These are phyloP conservation scores for Oryza meyeriana DNA, from an alignment of 176 grass and related monocot species.

Conservation along the genomic window DNA sequence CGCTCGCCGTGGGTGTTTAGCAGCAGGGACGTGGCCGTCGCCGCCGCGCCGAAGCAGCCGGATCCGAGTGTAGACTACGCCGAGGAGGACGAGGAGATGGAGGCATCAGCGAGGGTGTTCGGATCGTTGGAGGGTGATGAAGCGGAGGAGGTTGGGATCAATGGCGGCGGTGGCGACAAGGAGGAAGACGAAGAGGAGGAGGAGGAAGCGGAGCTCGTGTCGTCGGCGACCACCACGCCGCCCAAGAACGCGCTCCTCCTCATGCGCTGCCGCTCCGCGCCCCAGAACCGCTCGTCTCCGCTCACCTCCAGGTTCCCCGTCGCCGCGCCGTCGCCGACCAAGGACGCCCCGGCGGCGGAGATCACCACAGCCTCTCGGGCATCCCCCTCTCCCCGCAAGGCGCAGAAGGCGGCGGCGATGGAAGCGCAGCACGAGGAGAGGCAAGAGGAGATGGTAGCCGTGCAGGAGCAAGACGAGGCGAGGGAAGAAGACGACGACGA, in stretches of 20 bases:
- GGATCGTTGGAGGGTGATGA: slow-evolving; percentile 13
- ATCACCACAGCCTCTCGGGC: not conserved
- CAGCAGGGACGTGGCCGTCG: slow-evolving; percentile 36
- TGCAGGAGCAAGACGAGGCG: not conserved
- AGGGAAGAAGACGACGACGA: not conserved
- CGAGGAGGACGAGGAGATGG: not conserved
- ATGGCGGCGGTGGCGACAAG: not conserved
- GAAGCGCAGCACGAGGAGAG: slow-evolving; percentile 7
- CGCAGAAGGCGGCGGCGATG: slow-evolving; percentile 12
- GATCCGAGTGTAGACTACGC: slow-evolving; percentile 4
- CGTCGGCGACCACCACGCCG: slow-evolving; percentile 60
- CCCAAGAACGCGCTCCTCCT: slow-evolving; percentile 95
- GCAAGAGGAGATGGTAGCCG: not conserved
- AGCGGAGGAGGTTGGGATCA: slow-evolving; percentile 11
- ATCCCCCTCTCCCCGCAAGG: slow-evolving; percentile 24
- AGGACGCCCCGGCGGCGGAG: not conserved
- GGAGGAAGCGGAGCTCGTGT: slow-evolving; percentile 36
- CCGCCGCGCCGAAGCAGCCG: slow-evolving; percentile 28
- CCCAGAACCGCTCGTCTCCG: slow-evolving; percentile 68
- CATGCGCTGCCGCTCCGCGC: slow-evolving; percentile 93
- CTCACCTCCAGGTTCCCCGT: slow-evolving; percentile 50
- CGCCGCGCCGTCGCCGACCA: slow-evolving; percentile 25
- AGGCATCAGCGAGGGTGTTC: not conserved
- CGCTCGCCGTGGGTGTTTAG: slow-evolving; percentile 59
- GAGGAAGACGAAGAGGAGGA: not conserved